phyloP scores from a whole-genome alignment of 164 flowering plant genomes.

The Echeveria elegans region DNA sequence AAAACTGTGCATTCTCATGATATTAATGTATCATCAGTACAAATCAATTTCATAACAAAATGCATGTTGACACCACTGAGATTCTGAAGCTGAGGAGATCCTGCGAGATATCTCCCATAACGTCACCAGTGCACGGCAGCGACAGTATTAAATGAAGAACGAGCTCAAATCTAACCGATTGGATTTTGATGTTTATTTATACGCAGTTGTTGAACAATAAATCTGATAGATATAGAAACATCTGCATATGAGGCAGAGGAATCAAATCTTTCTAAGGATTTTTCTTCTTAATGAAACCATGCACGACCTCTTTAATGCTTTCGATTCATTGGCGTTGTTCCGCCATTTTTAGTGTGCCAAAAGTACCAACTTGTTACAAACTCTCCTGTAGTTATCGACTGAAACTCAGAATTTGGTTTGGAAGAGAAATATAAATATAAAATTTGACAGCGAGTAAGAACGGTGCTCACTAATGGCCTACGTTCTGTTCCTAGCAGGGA shows the following conservation, averaged over 20 bases:
- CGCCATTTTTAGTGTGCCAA: background rate
- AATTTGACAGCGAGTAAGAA: background rate
- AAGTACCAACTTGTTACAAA: background rate
- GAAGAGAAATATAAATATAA: background rate
- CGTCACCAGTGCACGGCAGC: background rate
- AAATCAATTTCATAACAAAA: background rate
- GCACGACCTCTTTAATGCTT: background rate
- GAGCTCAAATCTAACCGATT: background rate
- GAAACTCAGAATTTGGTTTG: background rate
- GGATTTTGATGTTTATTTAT: background rate
- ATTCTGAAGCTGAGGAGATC: background rate
- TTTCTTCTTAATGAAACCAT: slow-evolving; percentile 1
- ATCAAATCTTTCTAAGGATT: background rate
- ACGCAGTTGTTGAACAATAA: background rate
- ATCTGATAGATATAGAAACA: background rate
- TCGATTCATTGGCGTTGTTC: background rate
- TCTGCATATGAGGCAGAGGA: background rate
- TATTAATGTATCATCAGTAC: background rate
- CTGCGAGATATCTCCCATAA: background rate
- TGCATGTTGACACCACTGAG: background rate
- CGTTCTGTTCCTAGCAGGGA: too few species aligned
- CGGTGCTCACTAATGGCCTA: too few species aligned
- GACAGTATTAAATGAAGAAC: background rate
- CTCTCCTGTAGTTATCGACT: background rate
- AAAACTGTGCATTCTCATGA: too few species aligned